Percentiles rank a stretch among this genome's conserved stretches.
phyloP scores from a whole-genome alignment of 352 stramenopile genomes.

The Globisporangium camurandrum region DNA sequence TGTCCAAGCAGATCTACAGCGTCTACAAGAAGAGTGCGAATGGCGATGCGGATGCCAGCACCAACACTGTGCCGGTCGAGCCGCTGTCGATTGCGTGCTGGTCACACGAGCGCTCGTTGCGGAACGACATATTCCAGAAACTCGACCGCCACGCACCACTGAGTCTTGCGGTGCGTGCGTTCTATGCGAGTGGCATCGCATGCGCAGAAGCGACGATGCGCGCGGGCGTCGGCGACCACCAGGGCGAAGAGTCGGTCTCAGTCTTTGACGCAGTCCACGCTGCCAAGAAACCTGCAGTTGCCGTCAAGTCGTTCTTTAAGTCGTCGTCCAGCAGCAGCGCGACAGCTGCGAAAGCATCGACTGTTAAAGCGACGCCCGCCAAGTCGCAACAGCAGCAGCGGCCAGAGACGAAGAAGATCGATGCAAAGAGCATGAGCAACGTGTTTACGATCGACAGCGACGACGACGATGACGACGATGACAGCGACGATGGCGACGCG shows the following conservation, averaged over 20 bases:
- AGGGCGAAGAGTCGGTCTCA: conserved; percentile 62
- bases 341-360: conserved; percentile 13
- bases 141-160: conserved; percentile 32
- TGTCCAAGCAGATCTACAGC: conserved; percentile 45
- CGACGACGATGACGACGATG: conserved; percentile 37
- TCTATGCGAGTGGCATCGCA: conserved; percentile 45
- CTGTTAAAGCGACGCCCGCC: conserved; percentile 2
- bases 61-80: conserved; percentile 3
- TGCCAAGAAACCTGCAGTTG: conserved; percentile 18
- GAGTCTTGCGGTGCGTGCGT: conserved; percentile 28
- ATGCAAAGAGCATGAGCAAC: conserved; percentile 47
- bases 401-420: conserved; percentile 28
- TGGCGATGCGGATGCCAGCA: conserved; percentile 4
- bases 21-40: conserved; percentile 30
- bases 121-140: conserved; percentile 46
- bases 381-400: conserved; percentile 16
- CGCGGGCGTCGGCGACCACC: conserved; percentile 33
- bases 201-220: conserved; percentile 46
- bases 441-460: conserved; percentile 68
- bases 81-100: conserved; percentile 35
- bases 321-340: conserved; percentile 8
- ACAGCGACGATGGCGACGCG: conserved; percentile 31
- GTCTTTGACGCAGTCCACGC: conserved; percentile 47
- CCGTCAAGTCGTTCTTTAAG: conserved; percentile 23
- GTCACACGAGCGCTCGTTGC: conserved; percentile 48